Conservation (phyloP, 345 rosid species). For the Camelina laxa region DNA sequence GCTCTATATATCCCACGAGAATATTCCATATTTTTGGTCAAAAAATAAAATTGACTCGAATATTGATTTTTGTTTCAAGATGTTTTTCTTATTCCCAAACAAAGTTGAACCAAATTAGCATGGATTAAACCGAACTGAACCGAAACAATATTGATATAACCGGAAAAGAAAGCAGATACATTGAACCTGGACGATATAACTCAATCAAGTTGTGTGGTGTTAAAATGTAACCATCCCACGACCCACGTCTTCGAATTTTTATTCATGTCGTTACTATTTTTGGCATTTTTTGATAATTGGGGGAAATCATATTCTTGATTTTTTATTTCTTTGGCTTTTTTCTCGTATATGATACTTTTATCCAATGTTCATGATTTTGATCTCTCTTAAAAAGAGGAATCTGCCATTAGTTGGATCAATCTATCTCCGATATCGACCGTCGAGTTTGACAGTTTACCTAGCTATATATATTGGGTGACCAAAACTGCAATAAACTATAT, state of each 20-base stretch:
- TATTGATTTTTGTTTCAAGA: background rate
- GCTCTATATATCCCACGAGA: background rate
- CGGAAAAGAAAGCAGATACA: slow-evolving; percentile 16
- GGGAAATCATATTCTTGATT: background rate
- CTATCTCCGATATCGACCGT: slow-evolving; percentile 1
- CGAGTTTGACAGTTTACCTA: background rate
- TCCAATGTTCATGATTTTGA: background rate
- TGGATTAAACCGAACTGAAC: background rate
- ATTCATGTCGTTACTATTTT: slow-evolving; percentile 16
- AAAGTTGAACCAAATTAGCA: background rate
- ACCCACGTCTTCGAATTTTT: background rate
- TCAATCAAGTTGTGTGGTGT: slow-evolving; percentile 3
- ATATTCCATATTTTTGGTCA: background rate
- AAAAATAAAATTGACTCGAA: too few relatives aligned
- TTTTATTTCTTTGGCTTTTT: background rate
- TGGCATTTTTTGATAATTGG: slow-evolving; percentile 19
- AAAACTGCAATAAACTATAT: background rate
- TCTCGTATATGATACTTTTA: background rate
- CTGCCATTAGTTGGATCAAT: background rate
- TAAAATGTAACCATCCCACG: background rate
- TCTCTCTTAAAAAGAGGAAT: background rate
- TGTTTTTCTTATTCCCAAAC: background rate
- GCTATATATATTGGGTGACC: background rate
- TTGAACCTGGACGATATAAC: slow-evolving; percentile 38
- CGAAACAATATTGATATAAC: background rate